Base-by-base conservation (phyloP, 352 stramenopile genomes). In the Phytophthora aleatoria region DNA sequence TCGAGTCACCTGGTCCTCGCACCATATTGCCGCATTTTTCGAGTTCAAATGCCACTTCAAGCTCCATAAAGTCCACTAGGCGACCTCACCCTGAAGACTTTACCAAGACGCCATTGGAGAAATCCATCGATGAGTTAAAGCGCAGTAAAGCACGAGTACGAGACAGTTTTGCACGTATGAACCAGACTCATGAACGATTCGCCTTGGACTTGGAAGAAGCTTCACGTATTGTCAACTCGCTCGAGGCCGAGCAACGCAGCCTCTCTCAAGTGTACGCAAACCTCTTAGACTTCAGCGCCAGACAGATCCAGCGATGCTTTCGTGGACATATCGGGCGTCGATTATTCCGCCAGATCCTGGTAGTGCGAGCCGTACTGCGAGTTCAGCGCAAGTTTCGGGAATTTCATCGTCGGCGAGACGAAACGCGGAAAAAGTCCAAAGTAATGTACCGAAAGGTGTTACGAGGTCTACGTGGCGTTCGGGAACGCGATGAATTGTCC, bases 221-320 rank as follows among this genome's bases (percentile, higher is more conserved):
- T 20, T 53, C 54, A 10, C 59, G 62, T 0, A 59, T 75, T 36
- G 55, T 75, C 27, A 67, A 61, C 2, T 52, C 43, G 0, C 41
- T 82, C 3, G 63, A 71, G 27, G 11, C 47, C 1, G 67, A 82
- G n/a, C 73, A 84, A 36, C 62, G 64, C 5, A 39, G 60, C 7
- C 27, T 78, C 12, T 48, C 63, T 0, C 11, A 42, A 6, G 16
- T 64, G 44, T 74, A 76, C 57, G 51, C 60, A 1, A 64, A 57
- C 39, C 73, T 76, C 38, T 69, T 84, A 33, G 61, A 77, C 41
- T 69, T 69, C 31, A 77, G 74, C 26, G 71, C 71, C 24, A 50
- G 68, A 45, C 67, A 86, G 13, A 88, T 98, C 44, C 93, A 98
- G 71, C 83, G 93, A 2, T 73, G 90, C 5, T 98, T 91, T 56